Percentiles rank a stretch among this genome's conserved stretches.
These are phyloP conservation scores for Climacium dendroides DNA, from an alignment of 225 moss, liverwort and hornwort species.

Conservation along the genomic window DNA sequence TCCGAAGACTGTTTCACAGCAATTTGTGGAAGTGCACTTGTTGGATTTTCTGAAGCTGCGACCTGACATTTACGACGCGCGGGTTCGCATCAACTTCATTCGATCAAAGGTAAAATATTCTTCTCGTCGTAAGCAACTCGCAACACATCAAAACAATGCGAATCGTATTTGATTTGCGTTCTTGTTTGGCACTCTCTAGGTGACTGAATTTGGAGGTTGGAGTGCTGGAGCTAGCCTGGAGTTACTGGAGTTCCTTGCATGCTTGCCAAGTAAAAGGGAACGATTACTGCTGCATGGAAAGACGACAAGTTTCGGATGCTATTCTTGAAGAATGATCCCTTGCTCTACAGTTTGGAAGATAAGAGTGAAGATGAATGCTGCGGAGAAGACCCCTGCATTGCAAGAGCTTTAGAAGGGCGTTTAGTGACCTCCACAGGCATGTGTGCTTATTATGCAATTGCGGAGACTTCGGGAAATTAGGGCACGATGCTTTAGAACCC, in stretches of 20 bases:
- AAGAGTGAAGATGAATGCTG: constrained; percentile 13
- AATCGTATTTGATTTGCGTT: background rate
- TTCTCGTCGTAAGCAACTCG: too few species aligned
- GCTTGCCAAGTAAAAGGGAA: background rate
- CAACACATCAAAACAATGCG: background rate
- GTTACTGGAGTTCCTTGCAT: background rate
- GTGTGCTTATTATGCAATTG: background rate
- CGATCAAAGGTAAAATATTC: constrained; percentile 12
- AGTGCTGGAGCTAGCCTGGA: background rate
- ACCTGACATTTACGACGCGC: constrained; percentile 30
- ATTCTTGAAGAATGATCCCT: constrained; percentile 37
- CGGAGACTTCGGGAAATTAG: background rate
- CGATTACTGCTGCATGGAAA: constrained; percentile 4
- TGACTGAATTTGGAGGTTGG: constrained; percentile 11
- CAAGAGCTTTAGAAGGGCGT: background rate
- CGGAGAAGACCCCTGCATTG: background rate
- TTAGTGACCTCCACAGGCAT: background rate
- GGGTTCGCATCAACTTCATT: constrained; percentile 53
- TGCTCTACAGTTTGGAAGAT: constrained; percentile 43
- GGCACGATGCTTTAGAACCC: background rate
- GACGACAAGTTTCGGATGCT: constrained; percentile 43
- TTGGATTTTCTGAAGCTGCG: constrained; percentile 38
- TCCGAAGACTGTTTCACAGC: constrained; percentile 17
- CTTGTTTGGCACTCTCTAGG: constrained; percentile 1
- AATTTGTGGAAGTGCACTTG: constrained; percentile 28